Base-by-base conservation (phyloP, 2,329 filamentous ascomycete species). In the Cercospora berteroae region DNA sequence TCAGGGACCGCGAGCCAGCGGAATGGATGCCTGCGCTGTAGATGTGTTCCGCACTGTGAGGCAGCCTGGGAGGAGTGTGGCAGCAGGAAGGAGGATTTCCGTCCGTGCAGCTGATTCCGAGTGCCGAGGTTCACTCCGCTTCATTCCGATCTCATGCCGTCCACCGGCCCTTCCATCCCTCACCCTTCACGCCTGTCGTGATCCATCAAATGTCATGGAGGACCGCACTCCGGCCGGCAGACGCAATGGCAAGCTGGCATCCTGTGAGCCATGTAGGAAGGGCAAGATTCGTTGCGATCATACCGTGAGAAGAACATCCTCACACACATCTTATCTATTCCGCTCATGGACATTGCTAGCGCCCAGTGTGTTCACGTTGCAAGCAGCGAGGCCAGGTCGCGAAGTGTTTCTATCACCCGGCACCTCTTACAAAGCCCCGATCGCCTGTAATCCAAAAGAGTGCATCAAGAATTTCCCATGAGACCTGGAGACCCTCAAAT, bases 281-380 rank as follows among this genome's bases (percentile, higher is more conserved):
- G 66, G 57, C 52, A 72, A 72, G 60, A 67, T 72, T 12, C 63
- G 70, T 18, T 70, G 66, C 44, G 69, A 71, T n/a, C 70, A n/a
- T n/a, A n/a, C n/a, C n/a, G n/a, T n/a, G n/a, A n/a, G n/a, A n/a
- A n/a, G n/a, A n/a, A n/a, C n/a, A n/a, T n/a, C n/a, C n/a, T n/a
- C n/a, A n/a, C n/a, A n/a, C n/a, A n/a, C n/a, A n/a, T n/a, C n/a
- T n/a, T n/a, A n/a, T n/a, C n/a, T n/a, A n/a, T n/a, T n/a, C n/a
- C n/a, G n/a, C n/a, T n/a, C n/a, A n/a, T n/a, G n/a, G n/a, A n/a
- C n/a, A n/a, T n/a, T n/a, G n/a, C n/a, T 56, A 67, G 52, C 48
- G 39, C 12, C 70, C 69, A 4, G 33, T 65, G 10, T 72, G 70
- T 25, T 64, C 50, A 56, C 61, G 70, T 23, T 72, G 70, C 44